Percentiles rank a stretch among this genome's conserved stretches.
Evolutionary conservation across 2,329 filamentous ascomycete species (phyloP).

Genomic region (Fusarium acutatum): DNA sequence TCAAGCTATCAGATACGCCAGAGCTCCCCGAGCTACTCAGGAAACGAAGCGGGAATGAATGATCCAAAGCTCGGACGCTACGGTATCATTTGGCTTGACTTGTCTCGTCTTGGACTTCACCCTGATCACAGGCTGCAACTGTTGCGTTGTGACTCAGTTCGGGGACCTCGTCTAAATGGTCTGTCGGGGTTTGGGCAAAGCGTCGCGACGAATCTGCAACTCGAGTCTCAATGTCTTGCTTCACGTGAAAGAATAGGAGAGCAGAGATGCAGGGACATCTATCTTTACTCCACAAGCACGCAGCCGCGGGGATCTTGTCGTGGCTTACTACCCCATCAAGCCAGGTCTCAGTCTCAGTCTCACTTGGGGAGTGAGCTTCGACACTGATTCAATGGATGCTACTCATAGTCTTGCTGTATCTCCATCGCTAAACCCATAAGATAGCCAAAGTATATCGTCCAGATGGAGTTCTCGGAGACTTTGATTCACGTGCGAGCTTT

Average conservation of each 20-base stretch:
- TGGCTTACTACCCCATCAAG: constrained; percentile 8
- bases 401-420: neutral
- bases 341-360: neutral
- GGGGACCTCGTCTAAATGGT: constrained; percentile 1
- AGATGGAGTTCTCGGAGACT: constrained; percentile 8
- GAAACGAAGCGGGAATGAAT: constrained; percentile 24
- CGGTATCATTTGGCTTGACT: neutral
- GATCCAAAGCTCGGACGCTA: constrained; percentile 3
- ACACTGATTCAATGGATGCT: neutral
- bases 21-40: constrained; percentile 8
- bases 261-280: neutral
- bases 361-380: neutral
- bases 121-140: neutral
- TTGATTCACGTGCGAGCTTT: neutral
- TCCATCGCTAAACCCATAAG: neutral
- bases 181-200: neutral
- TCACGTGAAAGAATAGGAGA: constrained; percentile 21
- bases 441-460: neutral
- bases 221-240: constrained; percentile 13
- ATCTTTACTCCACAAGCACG: constrained; percentile 14
- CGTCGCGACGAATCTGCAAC: neutral
- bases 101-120: neutral
- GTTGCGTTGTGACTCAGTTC: neutral
- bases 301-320: constrained; percentile 2
- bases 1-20: constrained; percentile 9